Evolutionary conservation across 495 filamentous ascomycete species (phyloP).

Genomic region (Neurospora tetraspora): DNA sequence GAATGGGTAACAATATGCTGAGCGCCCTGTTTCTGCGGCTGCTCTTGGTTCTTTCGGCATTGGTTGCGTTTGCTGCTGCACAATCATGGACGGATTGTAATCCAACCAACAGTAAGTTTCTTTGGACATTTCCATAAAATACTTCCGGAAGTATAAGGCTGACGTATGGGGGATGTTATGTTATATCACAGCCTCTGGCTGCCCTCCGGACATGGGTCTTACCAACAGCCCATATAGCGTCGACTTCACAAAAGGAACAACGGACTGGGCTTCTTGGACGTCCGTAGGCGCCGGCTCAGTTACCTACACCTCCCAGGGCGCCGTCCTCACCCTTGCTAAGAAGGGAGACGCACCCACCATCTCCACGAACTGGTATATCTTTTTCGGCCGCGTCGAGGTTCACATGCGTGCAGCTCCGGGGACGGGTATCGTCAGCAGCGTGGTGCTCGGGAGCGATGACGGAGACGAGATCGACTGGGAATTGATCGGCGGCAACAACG

Average conservation of each 20-base stretch:
- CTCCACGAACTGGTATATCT: constrained; percentile 57
- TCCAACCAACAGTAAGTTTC: constrained; percentile 3
- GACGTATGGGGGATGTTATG: neutral
- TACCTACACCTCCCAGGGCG: constrained; percentile 53
- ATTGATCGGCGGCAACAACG: constrained; percentile 53
- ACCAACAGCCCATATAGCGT: constrained; percentile 27
- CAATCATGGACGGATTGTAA: constrained; percentile 10
- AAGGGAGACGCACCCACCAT: constrained; percentile 69
- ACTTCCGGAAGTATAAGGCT: neutral
- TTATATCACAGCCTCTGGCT: neutral
- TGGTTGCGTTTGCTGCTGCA: neutral
- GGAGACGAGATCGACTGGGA: constrained; percentile 93
- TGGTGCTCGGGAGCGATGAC: constrained; percentile 77
- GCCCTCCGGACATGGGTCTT: constrained; percentile 8
- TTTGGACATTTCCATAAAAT: neutral
- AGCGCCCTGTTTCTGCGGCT: neutral
- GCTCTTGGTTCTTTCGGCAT: neutral
- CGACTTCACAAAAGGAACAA: constrained; percentile 52
- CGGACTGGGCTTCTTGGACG: constrained; percentile 49
- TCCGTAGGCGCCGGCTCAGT: constrained; percentile 45
- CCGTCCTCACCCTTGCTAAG: constrained; percentile 60
- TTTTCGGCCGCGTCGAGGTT: constrained; percentile 63
- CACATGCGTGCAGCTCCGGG: constrained; percentile 55
- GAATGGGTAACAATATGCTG: neutral
- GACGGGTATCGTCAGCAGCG: constrained; percentile 62